These are phyloP conservation scores for Jamesozyma spencerorum DNA, from an alignment of 805 yeast genomes.

Conservation along the genomic window DNA sequence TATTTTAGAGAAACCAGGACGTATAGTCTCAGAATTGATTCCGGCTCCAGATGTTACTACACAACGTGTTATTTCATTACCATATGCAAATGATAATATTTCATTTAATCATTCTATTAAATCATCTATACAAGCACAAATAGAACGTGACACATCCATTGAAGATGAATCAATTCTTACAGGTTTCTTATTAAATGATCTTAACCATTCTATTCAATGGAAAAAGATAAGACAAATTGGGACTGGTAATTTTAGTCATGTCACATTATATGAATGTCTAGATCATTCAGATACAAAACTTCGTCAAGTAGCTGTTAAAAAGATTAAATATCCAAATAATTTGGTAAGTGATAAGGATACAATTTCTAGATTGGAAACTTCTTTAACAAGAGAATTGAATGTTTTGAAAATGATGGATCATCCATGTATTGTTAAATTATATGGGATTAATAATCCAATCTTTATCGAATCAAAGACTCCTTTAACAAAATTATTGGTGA, in stretches of 20 bases:
- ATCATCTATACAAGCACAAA: too few species aligned
- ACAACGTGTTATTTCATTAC: conserved; percentile 22
- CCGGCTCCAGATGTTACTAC: conserved; percentile 13
- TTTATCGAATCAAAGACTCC: conserved; percentile 23
- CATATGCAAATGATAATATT: conserved; percentile 15
- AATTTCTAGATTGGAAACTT: conserved; percentile 46
- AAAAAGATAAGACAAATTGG: conserved; percentile 42
- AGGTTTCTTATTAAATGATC: conserved; percentile 14
- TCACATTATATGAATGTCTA: conserved; percentile 37
- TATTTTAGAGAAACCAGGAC: conserved; percentile 7
- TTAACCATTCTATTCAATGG: conserved; percentile 25
- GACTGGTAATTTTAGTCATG: conserved; percentile 60
- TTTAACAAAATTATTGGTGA: conserved; percentile 15
- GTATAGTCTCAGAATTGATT: conserved; percentile 22
- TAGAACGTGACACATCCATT: too few species aligned
- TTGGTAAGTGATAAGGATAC: conserved; percentile 34
- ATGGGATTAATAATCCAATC: conserved; percentile 36
- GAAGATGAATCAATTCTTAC: conserved; percentile 10
- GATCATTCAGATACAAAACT: conserved; percentile 11
- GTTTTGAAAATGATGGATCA: conserved; percentile 50
- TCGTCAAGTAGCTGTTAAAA: conserved; percentile 58
- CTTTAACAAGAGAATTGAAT: conserved; percentile 64
- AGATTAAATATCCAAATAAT: conserved; percentile 36
- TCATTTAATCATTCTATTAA: too few species aligned
- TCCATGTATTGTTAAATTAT: conserved; percentile 58